Evolutionary conservation across 2,329 filamentous ascomycete genomes (phyloP), one percentile per base, ranked within the genome.

Genomic region (Huntiella abstrusa): DNA sequence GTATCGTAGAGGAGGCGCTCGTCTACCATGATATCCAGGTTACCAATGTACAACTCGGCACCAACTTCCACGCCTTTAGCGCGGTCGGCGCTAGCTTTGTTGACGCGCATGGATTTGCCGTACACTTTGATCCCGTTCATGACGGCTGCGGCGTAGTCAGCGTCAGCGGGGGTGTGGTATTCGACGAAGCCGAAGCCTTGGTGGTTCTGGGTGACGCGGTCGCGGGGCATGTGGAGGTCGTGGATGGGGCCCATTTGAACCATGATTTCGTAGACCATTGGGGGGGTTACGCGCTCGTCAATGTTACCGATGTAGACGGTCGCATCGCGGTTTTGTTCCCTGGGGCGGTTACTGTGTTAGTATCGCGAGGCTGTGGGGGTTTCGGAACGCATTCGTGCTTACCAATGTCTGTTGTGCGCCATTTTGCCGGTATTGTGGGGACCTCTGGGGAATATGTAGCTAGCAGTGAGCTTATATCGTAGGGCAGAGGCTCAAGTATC

Each of bases 161-260:
- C 91, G 62, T 95, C 91, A 57, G 86, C 79, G 60, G 94, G 86
- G 54, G 82, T 87, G 58, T 86, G 88, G 63, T 95, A 98, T 64
- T 98, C 91, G 63, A 98, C 91, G 64, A 98, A 98, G 56, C 91
- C 91, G 69, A 95, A 98, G 55, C 91, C 91, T 64, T 96, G 91
- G 62, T 98, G 91, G 48, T 80, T 81, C 59, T 95, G 86, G 41
- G 91, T 95, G 55, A 98, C 91, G 61, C 91, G 84, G 63, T 98
- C 91, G 69, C 95, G 94, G 47, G 91, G 91, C 59, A 98, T 78
- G 65, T 98, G 91, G 52, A 98, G 88, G 64, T 96, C 96, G 59
- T 93, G 84, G 56, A 98, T 92, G 55, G 88, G 87, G 47, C 91
- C 91, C 60, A 87, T 86, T 67, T 98, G 91, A 47, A 95, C 78